Evolutionary conservation across 805 yeast genomes (phyloP).

Genomic region (Jamesozyma jinghongensis): DNA sequence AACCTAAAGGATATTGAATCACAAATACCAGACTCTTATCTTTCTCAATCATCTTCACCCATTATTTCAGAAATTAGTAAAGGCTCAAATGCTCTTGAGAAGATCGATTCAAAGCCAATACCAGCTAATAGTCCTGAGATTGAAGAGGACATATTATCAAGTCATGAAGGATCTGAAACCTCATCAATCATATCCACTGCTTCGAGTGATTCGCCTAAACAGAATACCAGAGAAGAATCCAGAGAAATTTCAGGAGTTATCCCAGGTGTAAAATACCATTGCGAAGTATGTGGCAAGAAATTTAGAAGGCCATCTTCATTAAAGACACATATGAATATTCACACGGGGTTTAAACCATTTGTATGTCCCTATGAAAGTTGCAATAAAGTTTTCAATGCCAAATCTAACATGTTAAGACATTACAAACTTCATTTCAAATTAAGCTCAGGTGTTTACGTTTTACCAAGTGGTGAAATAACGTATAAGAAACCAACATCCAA

Average conservation of each 20-base stretch:
- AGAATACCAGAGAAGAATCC: constrained; percentile 1
- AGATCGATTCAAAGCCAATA: no score
- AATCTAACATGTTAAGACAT: constrained; percentile 26
- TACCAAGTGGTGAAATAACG: constrained; percentile 15
- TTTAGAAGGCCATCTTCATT: constrained; percentile 84
- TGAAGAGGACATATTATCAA: no score
- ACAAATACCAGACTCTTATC: no score
- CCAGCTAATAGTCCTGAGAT: no score
- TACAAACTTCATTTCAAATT: constrained; percentile 20
- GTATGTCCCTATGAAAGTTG: constrained; percentile 52
- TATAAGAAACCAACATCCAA: constrained; percentile 13
- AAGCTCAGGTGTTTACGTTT: constrained; percentile 9
- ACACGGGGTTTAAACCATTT: constrained; percentile 85
- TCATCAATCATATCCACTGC: background rate
- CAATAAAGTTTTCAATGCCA: constrained; percentile 46
- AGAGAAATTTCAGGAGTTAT: background rate
- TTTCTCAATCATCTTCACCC: no score
- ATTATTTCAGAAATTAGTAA: no score
- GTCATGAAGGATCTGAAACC: no score
- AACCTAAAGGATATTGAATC: no score
- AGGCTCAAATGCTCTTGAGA: no score
- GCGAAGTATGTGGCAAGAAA: constrained; percentile 61
- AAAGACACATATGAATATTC: constrained; percentile 70
- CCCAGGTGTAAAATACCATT: constrained; percentile 30
- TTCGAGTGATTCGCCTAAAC: background rate